Percentiles rank a stretch among this genome's conserved stretches.
Evolutionary conservation across 768 basidiomycete genomes (phyloP).

Genomic region (Russula compacta): DNA sequence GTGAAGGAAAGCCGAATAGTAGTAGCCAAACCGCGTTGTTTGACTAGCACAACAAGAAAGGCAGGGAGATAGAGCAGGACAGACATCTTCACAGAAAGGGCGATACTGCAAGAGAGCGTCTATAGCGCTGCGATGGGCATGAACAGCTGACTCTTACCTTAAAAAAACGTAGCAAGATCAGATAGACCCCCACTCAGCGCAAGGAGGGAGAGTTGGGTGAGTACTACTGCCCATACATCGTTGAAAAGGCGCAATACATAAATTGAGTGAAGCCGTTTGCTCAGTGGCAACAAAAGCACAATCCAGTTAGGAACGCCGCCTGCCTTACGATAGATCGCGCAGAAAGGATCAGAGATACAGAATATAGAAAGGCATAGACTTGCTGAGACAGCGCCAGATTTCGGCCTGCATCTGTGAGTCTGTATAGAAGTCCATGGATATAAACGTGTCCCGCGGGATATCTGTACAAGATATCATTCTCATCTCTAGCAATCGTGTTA

Average conservation of each 20-base stretch:
- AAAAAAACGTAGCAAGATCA: constrained; percentile 58
- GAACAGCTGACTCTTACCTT: constrained; percentile 42
- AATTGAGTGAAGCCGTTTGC: constrained; percentile 92
- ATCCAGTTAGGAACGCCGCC: constrained; percentile 63
- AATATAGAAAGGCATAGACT: constrained; percentile 69
- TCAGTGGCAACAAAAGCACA: constrained; percentile 64
- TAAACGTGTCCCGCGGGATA: constrained; percentile 93
- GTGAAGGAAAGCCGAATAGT: constrained; percentile 43
- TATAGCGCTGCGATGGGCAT: not conserved
- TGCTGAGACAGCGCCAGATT: constrained; percentile 63
- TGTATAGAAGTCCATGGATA: constrained; percentile 65
- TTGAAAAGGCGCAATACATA: constrained; percentile 90
- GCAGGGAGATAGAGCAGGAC: constrained; percentile 85
- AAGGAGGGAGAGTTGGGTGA: constrained; percentile 57
- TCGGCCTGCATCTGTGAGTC: constrained; percentile 49
- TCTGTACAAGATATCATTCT: constrained; percentile 32
- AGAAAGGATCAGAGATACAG: constrained; percentile 56
- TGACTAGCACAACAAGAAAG: constrained; percentile 73
- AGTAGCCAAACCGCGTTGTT: constrained; percentile 48
- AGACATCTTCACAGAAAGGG: constrained; percentile 94
- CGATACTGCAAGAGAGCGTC: constrained; percentile 40
- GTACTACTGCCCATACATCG: constrained; percentile 78
- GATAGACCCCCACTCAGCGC: constrained; percentile 54
- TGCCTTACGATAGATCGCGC: constrained; percentile 56
- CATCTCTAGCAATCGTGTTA: not conserved